These are phyloP conservation scores for Fusarium protoensiforme DNA, from an alignment of 2,329 filamentous ascomycete species.

Conservation along the genomic window DNA sequence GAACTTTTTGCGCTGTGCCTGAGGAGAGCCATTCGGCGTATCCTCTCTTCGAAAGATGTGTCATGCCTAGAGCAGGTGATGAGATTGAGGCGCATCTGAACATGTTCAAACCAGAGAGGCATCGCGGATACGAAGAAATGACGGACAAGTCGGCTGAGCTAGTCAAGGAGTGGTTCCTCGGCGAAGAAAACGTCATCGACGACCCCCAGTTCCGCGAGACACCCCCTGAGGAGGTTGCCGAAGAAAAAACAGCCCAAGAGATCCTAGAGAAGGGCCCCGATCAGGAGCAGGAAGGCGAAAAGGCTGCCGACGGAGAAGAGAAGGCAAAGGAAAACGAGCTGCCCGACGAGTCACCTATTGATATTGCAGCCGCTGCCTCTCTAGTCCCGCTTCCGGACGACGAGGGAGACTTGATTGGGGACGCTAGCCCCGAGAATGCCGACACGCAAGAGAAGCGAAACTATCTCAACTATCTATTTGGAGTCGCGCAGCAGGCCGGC, in stretches of 20 bases:
- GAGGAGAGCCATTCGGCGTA: constrained; percentile 57
- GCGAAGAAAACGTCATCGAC: constrained; percentile 57
- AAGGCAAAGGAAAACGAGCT: constrained; percentile 34
- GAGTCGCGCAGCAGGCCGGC: constrained; percentile 60
- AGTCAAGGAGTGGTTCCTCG: constrained; percentile 67
- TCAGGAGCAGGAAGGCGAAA: constrained; percentile 19
- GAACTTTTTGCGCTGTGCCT: constrained; percentile 84
- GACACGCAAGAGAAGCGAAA: constrained; percentile 51
- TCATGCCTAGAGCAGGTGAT: constrained; percentile 74
- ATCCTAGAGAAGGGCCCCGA: constrained; percentile 35
- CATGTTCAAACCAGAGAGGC: constrained; percentile 71
- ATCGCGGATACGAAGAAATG: constrained; percentile 73
- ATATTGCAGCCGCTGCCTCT: constrained; percentile 64
- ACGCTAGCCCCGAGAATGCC: constrained; percentile 47
- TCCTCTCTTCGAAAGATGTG: constrained; percentile 60
- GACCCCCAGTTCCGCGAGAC: constrained; percentile 57
- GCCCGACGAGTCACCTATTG: constrained; percentile 56
- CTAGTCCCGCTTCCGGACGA: constrained; percentile 60
- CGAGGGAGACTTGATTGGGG: constrained; percentile 46
- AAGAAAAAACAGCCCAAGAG: constrained; percentile 43
- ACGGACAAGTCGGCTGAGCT: constrained; percentile 67
- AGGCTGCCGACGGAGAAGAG: neutral
- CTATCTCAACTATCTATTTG: constrained; percentile 63
- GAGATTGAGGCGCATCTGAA: constrained; percentile 79
- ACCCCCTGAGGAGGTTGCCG: constrained; percentile 49